These are phyloP conservation scores for Septoria linicola DNA, from an alignment of 2,329 filamentous ascomycete genomes.

Conservation along the genomic window DNA sequence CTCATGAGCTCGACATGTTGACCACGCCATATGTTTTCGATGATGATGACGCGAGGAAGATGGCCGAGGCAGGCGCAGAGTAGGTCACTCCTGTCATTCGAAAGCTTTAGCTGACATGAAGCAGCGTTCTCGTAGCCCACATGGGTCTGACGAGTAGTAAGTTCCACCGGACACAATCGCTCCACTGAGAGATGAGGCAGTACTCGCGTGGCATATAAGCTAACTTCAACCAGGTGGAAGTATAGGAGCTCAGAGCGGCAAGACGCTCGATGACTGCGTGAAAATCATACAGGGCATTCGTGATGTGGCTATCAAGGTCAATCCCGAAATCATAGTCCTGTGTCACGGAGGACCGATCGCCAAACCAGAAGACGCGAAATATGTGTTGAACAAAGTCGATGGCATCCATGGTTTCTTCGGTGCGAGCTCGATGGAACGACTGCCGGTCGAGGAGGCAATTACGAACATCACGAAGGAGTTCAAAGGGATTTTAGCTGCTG, in stretches of 20 bases:
- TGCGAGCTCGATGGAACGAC: conserved; percentile 67
- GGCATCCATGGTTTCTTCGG: conserved; percentile 72
- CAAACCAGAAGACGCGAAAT: conserved; percentile 61
- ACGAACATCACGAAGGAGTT: conserved; percentile 53
- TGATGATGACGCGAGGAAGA: conserved; percentile 59
- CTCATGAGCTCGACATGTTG: conserved; percentile 59
- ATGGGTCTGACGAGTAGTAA: conserved; percentile 61
- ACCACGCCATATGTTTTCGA: conserved; percentile 72
- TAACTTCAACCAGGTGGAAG: conserved; percentile 47
- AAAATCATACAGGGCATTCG: conserved; percentile 61
- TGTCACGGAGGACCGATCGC: conserved; percentile 71
- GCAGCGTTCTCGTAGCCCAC: conserved; percentile 61
- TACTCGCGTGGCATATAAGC: too few species aligned
- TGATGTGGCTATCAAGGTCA: conserved; percentile 58
- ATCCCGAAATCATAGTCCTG: conserved; percentile 62
- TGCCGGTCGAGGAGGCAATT: conserved; percentile 68
- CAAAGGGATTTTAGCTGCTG: too few species aligned
- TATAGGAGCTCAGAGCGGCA: conserved; percentile 63
- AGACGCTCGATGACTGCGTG: conserved; percentile 64
- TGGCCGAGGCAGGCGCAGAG: conserved; percentile 66
- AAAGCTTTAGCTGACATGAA: conserved; percentile 48
- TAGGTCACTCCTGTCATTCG: conserved; percentile 69
- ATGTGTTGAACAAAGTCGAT: conserved; percentile 59
- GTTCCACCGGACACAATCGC: too few species aligned
- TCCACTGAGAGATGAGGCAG: too few species aligned